Conservation (phyloP, 768 basidiomycete species). For the Calocybe cyanea region DNA sequence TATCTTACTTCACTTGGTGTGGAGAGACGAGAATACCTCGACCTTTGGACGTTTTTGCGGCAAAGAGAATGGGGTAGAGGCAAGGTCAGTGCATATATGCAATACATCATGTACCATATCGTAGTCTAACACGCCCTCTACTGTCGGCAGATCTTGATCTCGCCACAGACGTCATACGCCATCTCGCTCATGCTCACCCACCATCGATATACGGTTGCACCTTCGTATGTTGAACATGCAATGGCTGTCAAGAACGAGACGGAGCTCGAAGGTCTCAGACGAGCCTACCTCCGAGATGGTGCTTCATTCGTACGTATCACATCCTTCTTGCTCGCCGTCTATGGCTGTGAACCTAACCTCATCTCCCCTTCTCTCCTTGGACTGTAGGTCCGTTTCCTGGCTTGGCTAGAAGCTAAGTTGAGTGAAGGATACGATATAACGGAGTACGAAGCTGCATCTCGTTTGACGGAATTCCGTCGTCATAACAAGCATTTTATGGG, state of each 20-base stretch:
- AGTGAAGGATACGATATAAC: conserved; percentile 75
- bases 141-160: conserved; percentile 52
- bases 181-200: conserved; percentile 84
- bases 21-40: conserved; percentile 63
- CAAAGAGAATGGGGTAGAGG: conserved; percentile 75
- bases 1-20: conserved; percentile 60
- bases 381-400: conserved; percentile 82
- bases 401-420: conserved; percentile 86
- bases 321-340: conserved; percentile 20
- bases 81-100: conserved; percentile 61
- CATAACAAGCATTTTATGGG: conserved; percentile 75
- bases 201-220: conserved; percentile 70
- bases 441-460: conserved; percentile 89
- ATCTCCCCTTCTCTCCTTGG: conserved; percentile 4
- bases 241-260: conserved; percentile 87
- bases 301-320: conserved; percentile 76
- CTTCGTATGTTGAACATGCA: conserved; percentile 68
- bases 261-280: conserved; percentile 78
- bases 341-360: conserved; percentile 9
- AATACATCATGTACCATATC: conserved; percentile 2
- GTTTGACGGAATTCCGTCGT: conserved; percentile 72
- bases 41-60: conserved; percentile 76
- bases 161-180: conserved; percentile 74
- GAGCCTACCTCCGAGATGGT: conserved; percentile 89
- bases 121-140: conserved; percentile 1